A percentile compares a stretch with the other conserved stretches of the same genome.
Evolutionary conservation across 345 rosid genomes (phyloP).

Genomic region (Theobroma cacao): DNA sequence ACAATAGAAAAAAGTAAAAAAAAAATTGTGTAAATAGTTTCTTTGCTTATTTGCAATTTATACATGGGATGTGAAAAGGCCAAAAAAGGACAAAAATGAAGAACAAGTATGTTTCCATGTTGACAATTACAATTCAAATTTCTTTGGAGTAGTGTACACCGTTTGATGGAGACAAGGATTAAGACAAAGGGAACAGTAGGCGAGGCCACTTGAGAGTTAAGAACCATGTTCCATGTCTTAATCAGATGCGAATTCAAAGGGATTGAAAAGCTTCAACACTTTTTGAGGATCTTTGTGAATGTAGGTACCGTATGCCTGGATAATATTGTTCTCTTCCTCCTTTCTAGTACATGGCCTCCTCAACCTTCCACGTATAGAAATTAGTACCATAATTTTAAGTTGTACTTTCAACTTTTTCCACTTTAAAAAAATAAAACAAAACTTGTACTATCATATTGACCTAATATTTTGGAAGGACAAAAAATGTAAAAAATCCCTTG

Average conservation of each 20-base stretch:
- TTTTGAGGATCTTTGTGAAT: not conserved
- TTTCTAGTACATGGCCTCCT: not conserved
- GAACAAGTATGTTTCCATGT: not conserved
- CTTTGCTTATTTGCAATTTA: not conserved
- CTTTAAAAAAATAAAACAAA: no score
- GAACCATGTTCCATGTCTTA: slow-evolving; percentile 32
- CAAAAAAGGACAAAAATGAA: not conserved
- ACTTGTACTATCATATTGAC: not conserved
- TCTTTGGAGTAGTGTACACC: not conserved
- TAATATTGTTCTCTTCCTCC: not conserved
- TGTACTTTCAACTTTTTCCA: not conserved
- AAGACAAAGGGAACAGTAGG: slow-evolving; percentile 1
- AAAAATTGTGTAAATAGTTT: no score
- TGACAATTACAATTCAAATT: not conserved
- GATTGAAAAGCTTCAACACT: not conserved
- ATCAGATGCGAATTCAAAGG: slow-evolving; percentile 8
- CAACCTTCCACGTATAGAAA: not conserved
- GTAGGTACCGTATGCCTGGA: not conserved
- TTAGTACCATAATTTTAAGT: not conserved
- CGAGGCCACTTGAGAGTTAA: slow-evolving; percentile 18
- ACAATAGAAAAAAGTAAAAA: no score
- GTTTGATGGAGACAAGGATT: not conserved
- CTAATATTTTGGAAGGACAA: not conserved
- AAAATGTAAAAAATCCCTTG: not conserved
- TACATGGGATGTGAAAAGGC: not conserved